Evolutionary conservation across 2,329 filamentous ascomycete genomes (phyloP), one percentile per base, ranked within the genome.

Genomic region (Aphanocladium album): DNA sequence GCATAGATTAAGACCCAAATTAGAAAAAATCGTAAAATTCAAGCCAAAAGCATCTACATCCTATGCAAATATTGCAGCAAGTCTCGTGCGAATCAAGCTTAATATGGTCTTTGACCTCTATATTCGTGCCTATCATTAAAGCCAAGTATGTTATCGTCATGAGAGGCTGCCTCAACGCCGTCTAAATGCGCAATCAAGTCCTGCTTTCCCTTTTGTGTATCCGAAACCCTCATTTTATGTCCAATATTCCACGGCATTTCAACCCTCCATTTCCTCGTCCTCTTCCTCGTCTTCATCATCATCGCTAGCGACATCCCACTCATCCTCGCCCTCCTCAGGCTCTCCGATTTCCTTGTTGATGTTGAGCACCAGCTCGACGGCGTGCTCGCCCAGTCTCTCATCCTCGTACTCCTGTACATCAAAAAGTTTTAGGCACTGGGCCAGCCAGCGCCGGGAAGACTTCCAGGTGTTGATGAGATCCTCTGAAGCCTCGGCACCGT

Each of bases 361-460:
- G 59, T 77, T 79, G 45, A 79, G 77, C 47, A 91, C 76, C 49
- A 96, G 79, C 76, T 95, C 90, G 62, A 82, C 77, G 0, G 89
- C 87, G 71, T 96, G 91, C 62, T 89, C 86, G 56, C 86, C 86
- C 27, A 96, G 77, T 64, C 89, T 80, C 63, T 91, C 89, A 66
- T 96, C 91, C 72, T 96, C 93, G 71, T 97, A 98, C 57, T 93
- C 87, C 67, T 95, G 83, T 67, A 83, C 71, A 43, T 84, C 78
- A 72, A 90, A 98, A n/a, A 96, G 81, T 70, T 87, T 87, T 64
- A 96, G 79, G 70, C 91, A 90, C 69, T 89, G 90, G 61, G 85
- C 86, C 51, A 98, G 80, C 91, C 93, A 96, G 69, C 89, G 86
- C 59, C 90, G 84, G 68, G 91, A 90, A 17, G 90, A 88, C 60